These are phyloP conservation scores for Metarhizium humberi DNA, from an alignment of 2,329 filamentous ascomycete species.

Conservation along the genomic window DNA sequence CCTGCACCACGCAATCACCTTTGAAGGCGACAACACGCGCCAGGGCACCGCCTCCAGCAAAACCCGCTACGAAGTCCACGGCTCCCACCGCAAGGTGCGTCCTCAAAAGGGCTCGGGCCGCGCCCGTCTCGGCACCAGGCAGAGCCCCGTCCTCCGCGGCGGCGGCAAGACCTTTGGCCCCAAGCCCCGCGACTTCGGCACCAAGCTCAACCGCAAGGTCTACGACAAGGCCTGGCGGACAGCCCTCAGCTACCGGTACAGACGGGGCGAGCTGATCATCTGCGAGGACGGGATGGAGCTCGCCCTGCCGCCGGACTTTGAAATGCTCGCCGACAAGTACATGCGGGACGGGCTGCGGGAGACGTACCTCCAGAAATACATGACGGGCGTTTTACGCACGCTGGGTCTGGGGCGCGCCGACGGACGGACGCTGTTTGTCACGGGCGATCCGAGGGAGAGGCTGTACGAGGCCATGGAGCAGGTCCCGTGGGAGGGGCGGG, in stretches of 20 bases:
- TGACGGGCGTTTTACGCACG: conserved; percentile 57
- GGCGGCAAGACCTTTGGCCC: conserved; percentile 90
- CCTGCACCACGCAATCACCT: conserved; percentile 84
- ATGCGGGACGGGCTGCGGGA: conserved; percentile 40
- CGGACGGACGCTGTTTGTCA: conserved; percentile 70
- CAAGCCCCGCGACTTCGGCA: conserved; percentile 82
- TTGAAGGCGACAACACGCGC: conserved; percentile 81
- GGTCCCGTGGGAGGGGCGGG: conserved; percentile 57
- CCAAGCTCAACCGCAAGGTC: conserved; percentile 73
- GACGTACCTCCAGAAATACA: conserved; percentile 52
- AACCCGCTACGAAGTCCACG: conserved; percentile 73
- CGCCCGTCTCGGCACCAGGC: conserved; percentile 71
- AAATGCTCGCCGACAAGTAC: conserved; percentile 28
- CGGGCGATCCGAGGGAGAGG: conserved; percentile 47
- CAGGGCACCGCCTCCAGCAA: conserved; percentile 80
- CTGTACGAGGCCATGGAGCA: conserved; percentile 59
- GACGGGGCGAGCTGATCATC: conserved; percentile 76
- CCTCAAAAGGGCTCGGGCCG: conserved; percentile 79
- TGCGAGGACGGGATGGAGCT: conserved; percentile 72
- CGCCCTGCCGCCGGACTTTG: conserved; percentile 40
- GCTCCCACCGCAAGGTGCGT: conserved; percentile 71
- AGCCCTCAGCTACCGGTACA: conserved; percentile 84
- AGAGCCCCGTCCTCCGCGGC: conserved; percentile 73
- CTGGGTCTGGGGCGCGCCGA: conserved; percentile 60
- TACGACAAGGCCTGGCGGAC: conserved; percentile 96